Evolutionary conservation across 352 stramenopile genomes (phyloP), one percentile per base, ranked within the genome.

Genomic region (Phytophthora tentaculata): DNA sequence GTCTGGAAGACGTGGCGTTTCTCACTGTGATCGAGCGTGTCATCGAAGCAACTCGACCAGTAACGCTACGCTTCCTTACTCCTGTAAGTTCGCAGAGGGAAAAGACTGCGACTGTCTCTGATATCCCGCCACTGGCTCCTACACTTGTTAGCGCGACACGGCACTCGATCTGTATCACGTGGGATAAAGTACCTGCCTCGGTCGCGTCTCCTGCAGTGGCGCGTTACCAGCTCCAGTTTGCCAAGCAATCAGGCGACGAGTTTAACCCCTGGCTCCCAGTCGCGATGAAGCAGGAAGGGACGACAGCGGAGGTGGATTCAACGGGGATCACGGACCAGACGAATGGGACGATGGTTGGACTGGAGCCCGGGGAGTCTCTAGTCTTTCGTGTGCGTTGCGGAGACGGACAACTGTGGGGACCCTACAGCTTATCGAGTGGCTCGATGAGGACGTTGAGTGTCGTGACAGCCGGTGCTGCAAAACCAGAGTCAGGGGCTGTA

Each of bases 1-100:
- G 80, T 57, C 68, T 95, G 52, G 77, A 79, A 19, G 76, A 79
- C 20, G 68, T 91, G 13, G 56, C 79, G 13, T 96, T 96, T 60
- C 49, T 88, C 32, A 83, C 68, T 26, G 85, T 94, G 3, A 91
- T 96, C 22, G 85, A 94, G 26, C 74, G 88, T 41, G 80, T 96
- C 24, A 92, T 94, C 47, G 74, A 89, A 59, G 81, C 87, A 0
- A 67, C 73, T 12, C 83, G 89, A 8, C 89, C 89, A 0, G 56
- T 95, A 10, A 67, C 89, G 23, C 67, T 96, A 37, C 81, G 86
- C 0, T 90, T 96, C 44, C 73, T 90, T 48, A 89, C 81, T 19
- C 80, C 84, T 13, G 19, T 39, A 26, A 83, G 79, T 41, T 66
- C 69, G 13, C 79, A 80, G 56, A 77, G 71, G 23, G 59, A 72